Base-by-base conservation (phyloP, 2,329 filamentous ascomycete species). In the Neonectria faginata region DNA sequence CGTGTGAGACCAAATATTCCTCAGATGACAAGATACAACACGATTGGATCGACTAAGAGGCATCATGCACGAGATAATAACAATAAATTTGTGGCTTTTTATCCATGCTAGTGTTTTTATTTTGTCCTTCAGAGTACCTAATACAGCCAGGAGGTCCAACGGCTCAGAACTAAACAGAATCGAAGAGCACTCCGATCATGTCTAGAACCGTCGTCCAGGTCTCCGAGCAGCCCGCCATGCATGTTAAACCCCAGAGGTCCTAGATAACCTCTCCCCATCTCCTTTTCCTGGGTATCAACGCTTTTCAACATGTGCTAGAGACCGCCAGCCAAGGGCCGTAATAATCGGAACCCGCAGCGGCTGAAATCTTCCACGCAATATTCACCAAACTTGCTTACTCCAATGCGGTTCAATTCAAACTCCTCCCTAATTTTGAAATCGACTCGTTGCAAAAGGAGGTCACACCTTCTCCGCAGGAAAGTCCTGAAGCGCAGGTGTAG, bases 401-500 rank as follows among this genome's bases (percentile, higher is more conserved):
- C 18, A 50, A 18, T n/a, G 12, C n/a, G 11, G 12, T 51, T 36
- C 47, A 51, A 33, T n/a, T 20, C 29, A 11, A 51, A 51, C 6
- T 27, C 48, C 20, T 20, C 29, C 29, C 48, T 22, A n/a, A 51
- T 33, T 50, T 20, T 50, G 16, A 50, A 50, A 31, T 12, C 27
- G 47, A 50, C 44, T 20, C 27, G 16, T 18, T 20, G n/a, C n/a
- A 6, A 44, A 20, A 36, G 54, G 47, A 61, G 11, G 16, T 53
- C 39, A 66, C 29, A 57, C 65, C 62, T 78, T 75, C 12, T 72
- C 69, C 14, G 75, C 71, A 1, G 75, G 70, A 44, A 80, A 79
- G 53, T 80, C 80, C 56, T 82, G 79, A 5, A 77, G 77, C 0
- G 82, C 81, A 14, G 89, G 89, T 3, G 89, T 91, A 12, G 85